Evolutionary conservation across 2,329 filamentous ascomycete species (phyloP), one percentile per base, ranked within the genome.

Genomic region (Talaromyces sp.): DNA sequence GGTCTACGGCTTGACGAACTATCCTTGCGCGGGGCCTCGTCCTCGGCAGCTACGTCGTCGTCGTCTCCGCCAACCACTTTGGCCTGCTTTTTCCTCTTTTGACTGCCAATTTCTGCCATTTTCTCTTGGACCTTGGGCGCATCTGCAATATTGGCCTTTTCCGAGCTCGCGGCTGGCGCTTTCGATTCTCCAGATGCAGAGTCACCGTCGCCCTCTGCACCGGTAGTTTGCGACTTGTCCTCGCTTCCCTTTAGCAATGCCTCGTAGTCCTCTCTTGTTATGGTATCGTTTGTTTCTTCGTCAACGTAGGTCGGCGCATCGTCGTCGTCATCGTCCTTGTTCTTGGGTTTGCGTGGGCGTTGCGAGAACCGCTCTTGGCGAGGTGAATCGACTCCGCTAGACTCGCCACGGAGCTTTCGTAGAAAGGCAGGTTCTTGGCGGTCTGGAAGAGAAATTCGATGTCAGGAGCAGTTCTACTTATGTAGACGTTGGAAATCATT

Each of bases 231-330:
- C 38, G 63, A 62, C n/a, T 62, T 53, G 6, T 64, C 54, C 19
- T 58, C 49, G 8, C 61, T 56, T 8, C 66, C 64, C n/a, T 67
- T 66, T 9, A 78, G 64, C 57, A 78, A 62, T n/a, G 70, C 70
- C 53, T 76, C 70, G 56, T 77, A 79, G 58, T 78, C 72, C 59
- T 77, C 75, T 62, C 77, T 79, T 17, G 76, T 74, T 46, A 79
- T 72, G 27, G 75, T 70, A 59, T 78, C 75, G 53, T 78, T 76
- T 62, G 74, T 78, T 31, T 74, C 72, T 65, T 77, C 77, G 31
- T 77, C 72, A 51, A 79, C 70, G 59, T 79, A 79, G 49, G 75
- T 77, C 43, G 77, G 77, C 10, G 69, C 75, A 49, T 79, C 77
- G 50, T 77, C 74, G 11, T 72, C 66, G 24, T 73, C 65, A 35